phyloP scores from a whole-genome alignment of 2,329 filamentous ascomycete species.

The Aureobasidium sp. region DNA sequence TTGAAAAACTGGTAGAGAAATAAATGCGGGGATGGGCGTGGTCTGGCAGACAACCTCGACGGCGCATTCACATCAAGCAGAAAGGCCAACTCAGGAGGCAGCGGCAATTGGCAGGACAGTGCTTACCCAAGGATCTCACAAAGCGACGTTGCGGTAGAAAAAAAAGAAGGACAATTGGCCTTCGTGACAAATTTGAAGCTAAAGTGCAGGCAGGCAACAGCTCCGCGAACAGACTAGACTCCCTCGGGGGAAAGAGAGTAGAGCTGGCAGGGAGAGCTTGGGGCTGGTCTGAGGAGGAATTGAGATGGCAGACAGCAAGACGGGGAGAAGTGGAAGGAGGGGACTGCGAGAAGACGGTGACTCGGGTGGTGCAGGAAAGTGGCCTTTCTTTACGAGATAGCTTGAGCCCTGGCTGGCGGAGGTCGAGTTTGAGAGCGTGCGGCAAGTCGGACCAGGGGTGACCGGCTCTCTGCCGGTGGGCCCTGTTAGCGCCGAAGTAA shows the following conservation, averaged over 20 bases:
- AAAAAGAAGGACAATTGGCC: conserved; percentile 16
- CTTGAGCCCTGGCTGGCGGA: conserved; percentile 9
- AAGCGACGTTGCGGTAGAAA: neutral
- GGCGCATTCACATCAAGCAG: neutral
- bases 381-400: conserved; percentile 17
- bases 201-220: conserved; percentile 15
- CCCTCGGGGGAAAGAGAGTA: conserved; percentile 12
- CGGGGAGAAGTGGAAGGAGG: neutral
- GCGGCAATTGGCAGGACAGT: neutral
- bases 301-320: conserved; percentile 15
- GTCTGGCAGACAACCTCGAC: conserved; percentile 9
- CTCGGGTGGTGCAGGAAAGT: conserved; percentile 16
- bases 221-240: conserved; percentile 13
- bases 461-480: conserved; percentile 9
- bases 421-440: conserved; percentile 12
- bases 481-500: conserved; percentile 10
- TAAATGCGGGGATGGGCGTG: conserved; percentile 6
- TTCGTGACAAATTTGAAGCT: conserved; percentile 17
- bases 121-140: conserved; percentile 13
- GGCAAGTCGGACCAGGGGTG: conserved; percentile 13
- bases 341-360: conserved; percentile 7
- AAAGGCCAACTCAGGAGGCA: neutral
- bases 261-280: neutral
- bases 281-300: conserved; percentile 13
- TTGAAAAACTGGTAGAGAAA: conserved; percentile 15